Percentiles rank a stretch among this genome's conserved stretches.
phyloP scores from a whole-genome alignment of 805 yeast genomes.

The Candida corydali region DNA sequence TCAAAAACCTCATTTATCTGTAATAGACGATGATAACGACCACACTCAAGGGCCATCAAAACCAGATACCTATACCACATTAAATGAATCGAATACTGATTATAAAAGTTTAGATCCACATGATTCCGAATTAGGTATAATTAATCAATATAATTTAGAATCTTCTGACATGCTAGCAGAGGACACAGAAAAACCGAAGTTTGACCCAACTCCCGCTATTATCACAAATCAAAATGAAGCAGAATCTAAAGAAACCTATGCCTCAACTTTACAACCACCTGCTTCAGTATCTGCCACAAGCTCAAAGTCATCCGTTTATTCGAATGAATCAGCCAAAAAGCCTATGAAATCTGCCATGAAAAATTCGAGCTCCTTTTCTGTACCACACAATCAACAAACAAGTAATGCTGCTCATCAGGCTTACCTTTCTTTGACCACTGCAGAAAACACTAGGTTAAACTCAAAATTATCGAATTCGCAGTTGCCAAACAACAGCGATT shows the following conservation, averaged over 20 bases:
- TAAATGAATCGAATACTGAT: constrained; percentile 1
- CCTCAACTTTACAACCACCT: constrained; percentile 5
- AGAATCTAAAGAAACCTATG: background rate
- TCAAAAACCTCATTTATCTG: constrained; percentile 6
- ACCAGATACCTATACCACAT: background rate
- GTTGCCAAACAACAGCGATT: constrained; percentile 14
- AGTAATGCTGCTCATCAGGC: constrained; percentile 55
- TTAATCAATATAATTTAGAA: constrained; percentile 18
- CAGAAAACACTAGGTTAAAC: constrained; percentile 73
- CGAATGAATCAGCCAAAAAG: constrained; percentile 25
- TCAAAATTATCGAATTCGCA: constrained; percentile 50
- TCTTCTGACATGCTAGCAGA: constrained; percentile 16
- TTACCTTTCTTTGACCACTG: constrained; percentile 66
- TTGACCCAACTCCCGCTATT: constrained; percentile 26
- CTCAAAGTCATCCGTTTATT: constrained; percentile 29
- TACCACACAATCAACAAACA: background rate
- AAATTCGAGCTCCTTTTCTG: constrained; percentile 22
- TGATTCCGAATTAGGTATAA: constrained; percentile 17
- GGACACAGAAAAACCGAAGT: constrained; percentile 24
- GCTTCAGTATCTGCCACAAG: constrained; percentile 11
- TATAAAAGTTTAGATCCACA: constrained; percentile 7
- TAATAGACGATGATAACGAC: constrained; percentile 1
- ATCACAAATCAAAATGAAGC: constrained; percentile 13
- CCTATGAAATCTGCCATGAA: constrained; percentile 56
- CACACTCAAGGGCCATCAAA: background rate